Evolutionary conservation across 2,329 filamentous ascomycete species (phyloP), one percentile per base, ranked within the genome.

Genomic region (Cytospora paraplurivora): DNA sequence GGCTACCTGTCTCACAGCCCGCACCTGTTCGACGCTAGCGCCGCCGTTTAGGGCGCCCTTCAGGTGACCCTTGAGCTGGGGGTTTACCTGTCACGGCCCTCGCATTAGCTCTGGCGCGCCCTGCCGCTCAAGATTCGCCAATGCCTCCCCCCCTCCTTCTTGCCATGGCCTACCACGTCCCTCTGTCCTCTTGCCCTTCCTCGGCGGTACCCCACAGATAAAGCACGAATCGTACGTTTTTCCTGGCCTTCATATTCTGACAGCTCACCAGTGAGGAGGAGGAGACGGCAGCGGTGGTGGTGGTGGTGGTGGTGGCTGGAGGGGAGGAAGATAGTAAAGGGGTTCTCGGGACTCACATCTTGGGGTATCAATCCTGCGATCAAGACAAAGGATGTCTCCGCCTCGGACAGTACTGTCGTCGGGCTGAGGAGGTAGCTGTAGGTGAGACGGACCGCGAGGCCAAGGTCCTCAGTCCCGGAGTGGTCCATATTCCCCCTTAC

Each of bases 51-150:
- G 67, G 1, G 81, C 79, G 4, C 81, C 81, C 67, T 75, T 77
- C 17, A 84, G 74, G 72, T 84, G 82, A 5, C 82, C 81, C 66
- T 83, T 84, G 54, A 84, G 71, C 67, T 84, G 82, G 7, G 80
- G 78, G 63, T 83, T 83, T 19, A 82, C 77, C 79, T 81, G 62
- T 58, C 3, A 21, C 4, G 44, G n/a, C 58, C 21, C 47, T 49
- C 53, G 64, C 56, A 57, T 63, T 63, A 66, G 64, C 56, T 44
- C 47, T 41, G 52, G 54, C 52, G 50, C 51, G 32, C 37, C 56
- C 47, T 59, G 49, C 21, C 55, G 55, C 61, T 57, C 32, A 15
- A 38, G 34, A 15, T 56, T 32, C 51, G 12, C 52, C 56, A 62
- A 52, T 51, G 27, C 58, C 53, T 27, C 34, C 34, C 12, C 35